Percentiles rank a stretch among this genome's conserved stretches.
phyloP scores from a whole-genome alignment of 2,329 filamentous ascomycete genomes.

The Talaromyces sp. region DNA sequence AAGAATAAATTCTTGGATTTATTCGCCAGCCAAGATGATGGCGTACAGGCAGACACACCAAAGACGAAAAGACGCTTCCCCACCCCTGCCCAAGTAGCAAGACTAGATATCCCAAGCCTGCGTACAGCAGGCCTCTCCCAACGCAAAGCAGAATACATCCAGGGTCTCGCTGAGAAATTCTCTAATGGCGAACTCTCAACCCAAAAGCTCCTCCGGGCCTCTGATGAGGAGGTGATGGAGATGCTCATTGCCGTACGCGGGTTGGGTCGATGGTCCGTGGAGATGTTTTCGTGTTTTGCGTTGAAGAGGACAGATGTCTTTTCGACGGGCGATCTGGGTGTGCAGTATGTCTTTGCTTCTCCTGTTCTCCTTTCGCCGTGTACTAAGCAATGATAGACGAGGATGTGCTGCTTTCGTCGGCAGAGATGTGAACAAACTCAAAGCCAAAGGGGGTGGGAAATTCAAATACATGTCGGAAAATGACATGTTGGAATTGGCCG shows the following conservation, averaged over 20 bases:
- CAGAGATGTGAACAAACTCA: constrained; percentile 77
- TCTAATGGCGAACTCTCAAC: constrained; percentile 68
- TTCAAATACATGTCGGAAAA: constrained; percentile 97
- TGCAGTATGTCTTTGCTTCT: constrained; percentile 60
- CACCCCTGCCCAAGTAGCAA: constrained; percentile 67
- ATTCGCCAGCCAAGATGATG: constrained; percentile 51
- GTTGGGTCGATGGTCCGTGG: constrained; percentile 83
- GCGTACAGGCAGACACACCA: constrained; percentile 4
- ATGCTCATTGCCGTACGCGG: constrained; percentile 81
- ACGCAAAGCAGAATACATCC: constrained; percentile 92
- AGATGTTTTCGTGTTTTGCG: constrained; percentile 98
- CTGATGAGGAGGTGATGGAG: constrained; percentile 81
- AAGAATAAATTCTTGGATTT: constrained; percentile 76
- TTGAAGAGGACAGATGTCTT: constrained; percentile 94
- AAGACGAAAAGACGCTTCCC: constrained; percentile 56
- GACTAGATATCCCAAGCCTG: constrained; percentile 61
- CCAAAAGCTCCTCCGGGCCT: constrained; percentile 68
- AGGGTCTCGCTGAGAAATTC: constrained; percentile 81
- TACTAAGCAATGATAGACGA: constrained; percentile 44
- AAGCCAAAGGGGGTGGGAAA: constrained; percentile 73
- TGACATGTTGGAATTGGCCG: constrained; percentile 82
- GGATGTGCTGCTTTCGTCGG: constrained; percentile 89
- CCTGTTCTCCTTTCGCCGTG: not conserved
- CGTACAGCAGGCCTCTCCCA: constrained; percentile 85
- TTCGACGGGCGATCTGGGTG: constrained; percentile 83